phyloP scores from a whole-genome alignment of 2,329 filamentous ascomycete species.

The Colletotrichum sp. region DNA sequence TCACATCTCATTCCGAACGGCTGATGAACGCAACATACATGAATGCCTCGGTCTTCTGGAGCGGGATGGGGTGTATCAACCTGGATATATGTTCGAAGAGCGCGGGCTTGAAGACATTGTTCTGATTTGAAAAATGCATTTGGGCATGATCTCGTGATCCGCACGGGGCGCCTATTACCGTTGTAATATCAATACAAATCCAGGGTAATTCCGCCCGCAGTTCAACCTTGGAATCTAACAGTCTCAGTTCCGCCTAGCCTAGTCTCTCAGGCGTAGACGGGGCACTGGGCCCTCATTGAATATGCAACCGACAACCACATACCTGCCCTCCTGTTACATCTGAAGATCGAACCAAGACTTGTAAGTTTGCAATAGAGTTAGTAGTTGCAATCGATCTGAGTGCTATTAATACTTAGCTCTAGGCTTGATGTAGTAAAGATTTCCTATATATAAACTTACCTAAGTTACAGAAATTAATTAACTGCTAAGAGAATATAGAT shows the following conservation, averaged over 20 bases:
- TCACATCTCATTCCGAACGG: not conserved
- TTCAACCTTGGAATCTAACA: too few relatives aligned
- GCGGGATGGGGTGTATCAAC: not conserved
- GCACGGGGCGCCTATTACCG: too few relatives aligned
- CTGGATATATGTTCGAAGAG: not conserved
- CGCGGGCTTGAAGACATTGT: not conserved
- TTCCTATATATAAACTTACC: not conserved
- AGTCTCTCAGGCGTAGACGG: too few relatives aligned
- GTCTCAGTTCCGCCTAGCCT: too few relatives aligned
- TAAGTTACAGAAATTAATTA: not conserved
- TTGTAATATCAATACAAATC: too few relatives aligned
- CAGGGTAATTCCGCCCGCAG: too few relatives aligned
- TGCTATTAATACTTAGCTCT: not conserved
- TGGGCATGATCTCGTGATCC: accelerated
- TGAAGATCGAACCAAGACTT: too few relatives aligned
- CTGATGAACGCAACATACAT: not conserved
- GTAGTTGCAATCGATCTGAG: accelerated
- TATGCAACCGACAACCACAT: too few relatives aligned
- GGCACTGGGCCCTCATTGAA: too few relatives aligned
- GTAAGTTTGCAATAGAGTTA: too few relatives aligned
- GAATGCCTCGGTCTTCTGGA: not conserved
- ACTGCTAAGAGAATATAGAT: not conserved
- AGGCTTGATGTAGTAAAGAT: accelerated
- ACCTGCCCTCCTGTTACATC: too few relatives aligned
- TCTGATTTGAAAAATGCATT: not conserved